Conservation (phyloP, 2,329 filamentous ascomycete species). For the Shiraia sp. region DNA sequence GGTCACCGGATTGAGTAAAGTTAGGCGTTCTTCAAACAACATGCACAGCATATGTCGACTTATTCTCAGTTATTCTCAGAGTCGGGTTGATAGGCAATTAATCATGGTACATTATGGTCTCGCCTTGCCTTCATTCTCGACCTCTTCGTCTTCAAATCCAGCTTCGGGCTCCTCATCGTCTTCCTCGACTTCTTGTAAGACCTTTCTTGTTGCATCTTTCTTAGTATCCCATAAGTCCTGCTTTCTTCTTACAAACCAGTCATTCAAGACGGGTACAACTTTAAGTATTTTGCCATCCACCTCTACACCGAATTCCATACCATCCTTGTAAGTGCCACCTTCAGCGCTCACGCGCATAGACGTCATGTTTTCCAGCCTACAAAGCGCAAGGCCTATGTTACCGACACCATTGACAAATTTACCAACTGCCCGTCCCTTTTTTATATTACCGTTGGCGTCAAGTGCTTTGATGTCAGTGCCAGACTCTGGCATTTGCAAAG, state of each 20-base stretch:
- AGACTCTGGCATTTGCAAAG: slow-evolving; percentile 45
- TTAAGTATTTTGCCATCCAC: slow-evolving; percentile 31
- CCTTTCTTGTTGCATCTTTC: background rate
- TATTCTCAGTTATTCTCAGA: no score
- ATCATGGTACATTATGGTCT: background rate
- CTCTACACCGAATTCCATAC: slow-evolving; percentile 53
- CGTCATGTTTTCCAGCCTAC: slow-evolving; percentile 89
- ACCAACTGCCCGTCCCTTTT: slow-evolving; percentile 69
- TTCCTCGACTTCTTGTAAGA: slow-evolving; percentile 16
- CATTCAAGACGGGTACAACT: slow-evolving; percentile 71
- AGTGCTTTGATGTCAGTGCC: slow-evolving; percentile 59
- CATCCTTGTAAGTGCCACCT: slow-evolving; percentile 61
- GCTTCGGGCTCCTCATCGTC: slow-evolving; percentile 6
- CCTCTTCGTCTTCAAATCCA: background rate
- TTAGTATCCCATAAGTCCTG: slow-evolving; percentile 29
- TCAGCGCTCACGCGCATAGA: slow-evolving; percentile 73
- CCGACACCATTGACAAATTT: slow-evolving; percentile 80
- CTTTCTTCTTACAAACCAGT: slow-evolving; percentile 64
- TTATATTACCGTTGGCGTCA: slow-evolving; percentile 45
- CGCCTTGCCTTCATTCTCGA: background rate
- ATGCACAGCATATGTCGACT: no score
- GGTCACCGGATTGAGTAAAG: slow-evolving; percentile 5
- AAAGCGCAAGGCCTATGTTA: slow-evolving; percentile 84
- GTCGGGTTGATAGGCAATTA: background rate
- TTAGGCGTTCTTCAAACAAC: no score